Evolutionary conservation across 768 basidiomycete genomes (phyloP), one percentile per base, ranked within the genome.

Genomic region (Clathrus columnatus): DNA sequence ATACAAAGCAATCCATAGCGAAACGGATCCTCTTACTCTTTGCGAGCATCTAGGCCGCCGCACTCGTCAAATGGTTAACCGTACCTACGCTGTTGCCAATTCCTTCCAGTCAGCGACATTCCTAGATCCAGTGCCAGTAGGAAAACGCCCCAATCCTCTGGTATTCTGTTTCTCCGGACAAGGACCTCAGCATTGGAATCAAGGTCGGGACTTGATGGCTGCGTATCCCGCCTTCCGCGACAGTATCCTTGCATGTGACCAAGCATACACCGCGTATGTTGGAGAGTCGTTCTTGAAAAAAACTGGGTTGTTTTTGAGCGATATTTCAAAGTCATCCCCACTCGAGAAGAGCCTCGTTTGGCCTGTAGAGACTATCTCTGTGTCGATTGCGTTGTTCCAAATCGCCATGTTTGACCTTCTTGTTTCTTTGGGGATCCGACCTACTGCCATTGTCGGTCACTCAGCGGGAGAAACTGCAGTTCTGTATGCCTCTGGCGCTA

Each of bases 401-500:
- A 71, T 78, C 10, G 76, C 75, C 0, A 51, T 76, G 8, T 68
- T 70, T 56, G 76, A 78, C 45, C 64, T 72, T 2, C 58, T 76
- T 1, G 54, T 56, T 1, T 64, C 65, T 45, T 42, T 74, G 11
- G 71, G 73, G 5, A 50, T 74, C 44, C 53, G 49, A 7, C 73
- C 76, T 0, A 67, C 73, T 44, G 61, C 63, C 5, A 60, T 76
- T 18, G 47, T 77, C 6, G 76, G 76, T 0, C 75, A 76, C 60
- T 77, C 76, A 14, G 73, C 74, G 17, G 76, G 76, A 11, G 76
- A 77, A 58, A 73, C 73, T 0, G 70, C 72, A 0, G 46, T 76
- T 21, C 57, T 76, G 7, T 75, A 74, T 51, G 70, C 74, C 0
- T 74, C 72, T 4, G 74, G 75, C 21, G 73, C 76, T 5, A 68